Evolutionary conservation across 495 filamentous ascomycete genomes (phyloP).

Genomic region (Neurospora pannonica): DNA sequence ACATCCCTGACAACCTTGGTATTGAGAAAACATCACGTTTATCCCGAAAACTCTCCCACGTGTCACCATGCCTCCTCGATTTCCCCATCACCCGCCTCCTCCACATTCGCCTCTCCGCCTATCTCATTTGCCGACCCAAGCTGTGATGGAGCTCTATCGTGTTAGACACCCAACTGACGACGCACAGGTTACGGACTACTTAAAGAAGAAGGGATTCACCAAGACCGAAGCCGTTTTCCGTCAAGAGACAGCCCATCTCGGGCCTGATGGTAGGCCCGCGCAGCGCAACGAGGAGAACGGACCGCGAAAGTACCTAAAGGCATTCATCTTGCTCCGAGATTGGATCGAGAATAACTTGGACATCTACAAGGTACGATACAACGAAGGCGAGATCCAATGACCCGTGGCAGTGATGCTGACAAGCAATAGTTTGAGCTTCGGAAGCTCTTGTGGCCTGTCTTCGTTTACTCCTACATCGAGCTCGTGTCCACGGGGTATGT

Average conservation of each 20-base stretch:
- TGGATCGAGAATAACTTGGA: constrained; percentile 89
- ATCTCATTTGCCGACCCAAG: neutral
- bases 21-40: neutral
- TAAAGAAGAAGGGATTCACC: constrained; percentile 90
- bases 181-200: constrained; percentile 82
- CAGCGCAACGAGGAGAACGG: constrained; percentile 55
- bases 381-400: neutral
- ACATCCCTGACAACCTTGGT: neutral
- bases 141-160: neutral
- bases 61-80: neutral
- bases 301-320: constrained; percentile 63
- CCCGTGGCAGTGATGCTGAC: constrained; percentile 20
- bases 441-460: constrained; percentile 82
- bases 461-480: constrained; percentile 84
- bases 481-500: constrained; percentile 65
- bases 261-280: constrained; percentile 67
- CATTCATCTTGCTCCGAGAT: constrained; percentile 59
- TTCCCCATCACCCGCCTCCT: neutral
- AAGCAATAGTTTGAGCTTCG: constrained; percentile 63
- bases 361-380: constrained; percentile 67
- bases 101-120: neutral
- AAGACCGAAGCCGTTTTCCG: constrained; percentile 89
- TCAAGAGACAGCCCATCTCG: constrained; percentile 67
- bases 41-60: neutral
- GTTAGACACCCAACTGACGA: neutral